Base-by-base conservation (phyloP, 176 grass and related monocot genomes). In the Bothriochloa decipiens region DNA sequence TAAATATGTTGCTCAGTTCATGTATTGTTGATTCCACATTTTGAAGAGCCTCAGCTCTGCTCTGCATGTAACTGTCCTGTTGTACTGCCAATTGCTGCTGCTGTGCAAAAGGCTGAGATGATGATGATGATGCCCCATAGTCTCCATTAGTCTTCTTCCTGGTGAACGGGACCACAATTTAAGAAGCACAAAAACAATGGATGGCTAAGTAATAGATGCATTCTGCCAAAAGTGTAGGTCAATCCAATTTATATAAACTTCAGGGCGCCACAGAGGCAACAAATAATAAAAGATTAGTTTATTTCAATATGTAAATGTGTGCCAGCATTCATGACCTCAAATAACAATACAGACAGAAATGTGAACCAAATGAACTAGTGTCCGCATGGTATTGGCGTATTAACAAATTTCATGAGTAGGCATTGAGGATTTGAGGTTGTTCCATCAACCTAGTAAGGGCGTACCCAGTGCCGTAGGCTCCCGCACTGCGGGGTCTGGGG, bases 21-120 rank as follows among this genome's bases (percentile, higher is more conserved):
- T 95, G 96, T 65, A 98, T 98, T 76, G 96, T 98, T 43, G 96
- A 98, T 86, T 98, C 96, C 6, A 98, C 93, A 90, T 93, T 98
- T 90, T 98, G 96, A 84, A 98, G 96, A 87, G 93, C 93, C 72
- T 93, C 96, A 11, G 96, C 76, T 87, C 96, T 95, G 83, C 96
- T 98, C 85, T 98, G 89, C 93, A 95, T 93, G 83, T 95, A 98
- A 88, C 80, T 98, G 49, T 98, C 96, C 86, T 95, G 93, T 58
- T 98, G 95, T 79, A 89, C 87, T 43, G 91, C 90, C 83, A 97
- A 46, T 75, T 97, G 90, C 79, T 97, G 89, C 62, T 94, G 92
- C 80, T 98, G 96, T 77, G 85, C 84, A 76, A 95, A 84, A 64
- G 93, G 89, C 22, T 92, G 95, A 80, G 89, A 79, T 27, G 95